Base-by-base conservation (phyloP, 2,329 filamentous ascomycete species). In the Metarhizium brunneum region DNA sequence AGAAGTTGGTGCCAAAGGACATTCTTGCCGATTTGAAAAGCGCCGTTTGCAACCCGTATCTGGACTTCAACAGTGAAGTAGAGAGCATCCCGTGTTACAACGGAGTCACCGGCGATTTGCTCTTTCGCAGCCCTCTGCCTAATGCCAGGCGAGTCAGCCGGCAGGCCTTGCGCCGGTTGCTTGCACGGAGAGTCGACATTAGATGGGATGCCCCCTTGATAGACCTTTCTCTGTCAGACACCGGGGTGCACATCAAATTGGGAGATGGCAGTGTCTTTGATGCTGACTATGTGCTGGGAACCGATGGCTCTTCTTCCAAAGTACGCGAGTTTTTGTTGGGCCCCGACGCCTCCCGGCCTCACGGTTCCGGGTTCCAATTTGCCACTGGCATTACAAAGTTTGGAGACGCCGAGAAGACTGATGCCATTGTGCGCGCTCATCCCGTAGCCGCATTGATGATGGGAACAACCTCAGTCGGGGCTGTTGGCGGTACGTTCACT, bases 81-180 rank as follows among this genome's bases (percentile, higher is more conserved):
- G 68, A 71, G 60, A 63, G 57, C 47, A 54, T 73, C 2, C 65
- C 67, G 2, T 63, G 63, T 13, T 69, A 67, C 56, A 67, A 68
- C 55, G 68, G 70, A 30, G 54, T 66, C 14, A 73, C 69, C 2
- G 71, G 71, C 47, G 63, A 69, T 29, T 50, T 69, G 8, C 61
- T 74, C 5, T 71, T 73, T 61, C 61, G 55, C 43, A 70, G 64
- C 54, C 61, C 62, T 5, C 65, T 67, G 36, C 66, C 69, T 6
- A 68, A 66, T 2, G 62, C 66, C 1, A 59, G 71, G 45, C 68
- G 70, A n/a, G 60, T 73, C 2, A 68, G 66, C 38, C 65, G 71
- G 4, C 64, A 64, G 54, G 60, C 64, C n/a, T 54, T 73, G 50
- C 67, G 71, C 11, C 54, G 55, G 2, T 58, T 73, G 2, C 61